A percentile compares a stretch with the other conserved stretches of the same genome.
These are phyloP conservation scores for Podospora fimiseda DNA, from an alignment of 495 filamentous ascomycete genomes.

Conservation along the genomic window DNA sequence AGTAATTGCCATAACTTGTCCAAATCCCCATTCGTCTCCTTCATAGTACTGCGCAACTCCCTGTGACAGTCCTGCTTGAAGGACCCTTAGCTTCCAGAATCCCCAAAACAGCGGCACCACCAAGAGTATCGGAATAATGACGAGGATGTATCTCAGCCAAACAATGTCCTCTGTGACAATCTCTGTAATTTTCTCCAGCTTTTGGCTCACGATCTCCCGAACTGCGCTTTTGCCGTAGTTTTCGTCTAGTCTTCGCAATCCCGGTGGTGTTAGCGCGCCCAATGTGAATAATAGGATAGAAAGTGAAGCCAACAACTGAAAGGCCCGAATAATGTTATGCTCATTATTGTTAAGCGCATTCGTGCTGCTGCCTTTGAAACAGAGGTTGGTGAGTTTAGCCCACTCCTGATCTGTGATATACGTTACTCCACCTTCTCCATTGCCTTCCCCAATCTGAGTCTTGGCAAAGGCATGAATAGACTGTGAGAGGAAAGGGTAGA, in stretches of 20 bases:
- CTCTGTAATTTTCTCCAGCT: not conserved
- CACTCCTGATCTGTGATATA: not conserved
- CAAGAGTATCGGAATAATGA: slow-evolving; percentile 13
- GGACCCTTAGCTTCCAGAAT: slow-evolving; percentile 21
- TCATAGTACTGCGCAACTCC: slow-evolving; percentile 13
- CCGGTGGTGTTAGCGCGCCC: not conserved
- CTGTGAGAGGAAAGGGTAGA: slow-evolving; percentile 24
- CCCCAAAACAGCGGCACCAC: slow-evolving; percentile 26
- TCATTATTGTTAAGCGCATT: not conserved
- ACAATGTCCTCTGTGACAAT: not conserved
- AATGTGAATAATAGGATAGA: not conserved
- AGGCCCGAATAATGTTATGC: not conserved
- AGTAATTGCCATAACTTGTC: slow-evolving; percentile 30
- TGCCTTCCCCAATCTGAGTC: slow-evolving; percentile 9
- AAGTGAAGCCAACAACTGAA: not conserved
- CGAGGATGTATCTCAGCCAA: not conserved
- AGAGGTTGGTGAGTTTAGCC: not conserved
- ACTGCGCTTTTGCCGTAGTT: not conserved
- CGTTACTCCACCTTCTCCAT: not conserved
- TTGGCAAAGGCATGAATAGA: slow-evolving; percentile 18
- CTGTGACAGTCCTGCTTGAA: slow-evolving; percentile 21
- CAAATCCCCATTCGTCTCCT: slow-evolving; percentile 32
- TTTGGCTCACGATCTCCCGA: not conserved
- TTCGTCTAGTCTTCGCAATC: not conserved
- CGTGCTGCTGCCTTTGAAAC: slow-evolving; percentile 4